These are phyloP conservation scores for Papilionanthe hybrid DNA, from an alignment of 116 monocot species.

Conservation along the genomic window DNA sequence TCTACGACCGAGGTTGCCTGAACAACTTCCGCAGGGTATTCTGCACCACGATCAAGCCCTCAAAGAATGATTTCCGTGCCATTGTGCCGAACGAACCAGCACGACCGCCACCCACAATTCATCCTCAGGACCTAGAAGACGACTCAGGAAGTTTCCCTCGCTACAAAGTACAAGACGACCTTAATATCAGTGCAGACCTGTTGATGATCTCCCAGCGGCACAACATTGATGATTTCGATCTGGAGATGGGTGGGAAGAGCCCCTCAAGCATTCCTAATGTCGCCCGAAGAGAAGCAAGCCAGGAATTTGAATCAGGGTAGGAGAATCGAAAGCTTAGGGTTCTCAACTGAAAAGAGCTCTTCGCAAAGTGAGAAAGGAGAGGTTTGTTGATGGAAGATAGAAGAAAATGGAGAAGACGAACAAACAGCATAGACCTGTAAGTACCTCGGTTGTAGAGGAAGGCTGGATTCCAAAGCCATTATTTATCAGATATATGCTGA, in stretches of 20 bases:
- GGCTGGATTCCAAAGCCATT: background rate
- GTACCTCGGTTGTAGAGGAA: background rate
- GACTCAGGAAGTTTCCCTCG: constrained; percentile 35
- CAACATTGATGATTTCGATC: constrained; percentile 30
- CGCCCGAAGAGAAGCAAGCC: constrained; percentile 10
- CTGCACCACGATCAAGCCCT: constrained; percentile 46
- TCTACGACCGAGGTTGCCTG: constrained; percentile 57
- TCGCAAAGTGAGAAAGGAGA: background rate
- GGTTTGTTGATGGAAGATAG: background rate
- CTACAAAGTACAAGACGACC: constrained; percentile 67
- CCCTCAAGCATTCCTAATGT: constrained; percentile 16
- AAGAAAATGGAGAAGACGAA: background rate
- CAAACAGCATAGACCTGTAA: background rate
- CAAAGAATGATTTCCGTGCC: constrained; percentile 48
- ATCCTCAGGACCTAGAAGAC: constrained; percentile 24
- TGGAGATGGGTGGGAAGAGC: constrained; percentile 28
- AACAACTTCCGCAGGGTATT: constrained; percentile 58
- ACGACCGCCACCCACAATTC: constrained; percentile 5
- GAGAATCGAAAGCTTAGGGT: constrained; percentile 26
- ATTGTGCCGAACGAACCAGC: constrained; percentile 28
- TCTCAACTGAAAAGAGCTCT: background rate
- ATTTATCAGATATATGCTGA: background rate
- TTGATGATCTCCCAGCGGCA: constrained; percentile 56
- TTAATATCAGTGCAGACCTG: constrained; percentile 49
- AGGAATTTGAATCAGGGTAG: constrained; percentile 30